phyloP scores from a whole-genome alignment of 345 rosid genomes.

The Salix exigua region DNA sequence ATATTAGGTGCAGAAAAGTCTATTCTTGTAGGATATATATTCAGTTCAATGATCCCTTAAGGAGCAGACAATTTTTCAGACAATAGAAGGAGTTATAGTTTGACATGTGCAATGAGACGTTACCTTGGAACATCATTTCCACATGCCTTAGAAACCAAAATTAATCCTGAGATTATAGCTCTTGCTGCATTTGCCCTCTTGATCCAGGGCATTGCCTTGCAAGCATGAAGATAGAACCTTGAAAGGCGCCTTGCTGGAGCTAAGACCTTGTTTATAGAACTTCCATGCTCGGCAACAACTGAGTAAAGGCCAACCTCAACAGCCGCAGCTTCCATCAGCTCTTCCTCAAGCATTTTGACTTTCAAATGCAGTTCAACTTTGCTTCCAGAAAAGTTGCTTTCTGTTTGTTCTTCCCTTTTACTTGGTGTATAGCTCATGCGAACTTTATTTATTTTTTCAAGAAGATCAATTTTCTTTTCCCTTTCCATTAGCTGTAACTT shows the following conservation, averaged over 20 bases:
- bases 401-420: slow-evolving; percentile 13
- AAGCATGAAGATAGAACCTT: slow-evolving; percentile 78
- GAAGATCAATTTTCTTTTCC: slow-evolving; percentile 24
- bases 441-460: slow-evolving; percentile 13
- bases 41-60: too few species aligned
- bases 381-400: slow-evolving; percentile 26
- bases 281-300: slow-evolving; percentile 84
- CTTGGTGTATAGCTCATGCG: slow-evolving; percentile 7
- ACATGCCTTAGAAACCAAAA: slow-evolving; percentile 87
- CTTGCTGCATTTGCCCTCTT: slow-evolving; percentile 67
- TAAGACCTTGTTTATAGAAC: slow-evolving; percentile 75
- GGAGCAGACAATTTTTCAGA: too few species aligned
- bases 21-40: too few species aligned
- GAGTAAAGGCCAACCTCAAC: slow-evolving; percentile 84
- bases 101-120: neutral
- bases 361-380: slow-evolving; percentile 43
- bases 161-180: slow-evolving; percentile 74
- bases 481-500: slow-evolving; percentile 44
- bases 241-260: slow-evolving; percentile 90
- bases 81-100: too few species aligned
- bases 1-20: too few species aligned
- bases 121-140: slow-evolving; percentile 95
- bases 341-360: slow-evolving; percentile 72
- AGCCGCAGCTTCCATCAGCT: slow-evolving; percentile 84
- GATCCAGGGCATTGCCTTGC: slow-evolving; percentile 44